These are phyloP conservation scores for Chamaecrista fasciculata DNA, from an alignment of 306 rosid species.

Conservation along the genomic window DNA sequence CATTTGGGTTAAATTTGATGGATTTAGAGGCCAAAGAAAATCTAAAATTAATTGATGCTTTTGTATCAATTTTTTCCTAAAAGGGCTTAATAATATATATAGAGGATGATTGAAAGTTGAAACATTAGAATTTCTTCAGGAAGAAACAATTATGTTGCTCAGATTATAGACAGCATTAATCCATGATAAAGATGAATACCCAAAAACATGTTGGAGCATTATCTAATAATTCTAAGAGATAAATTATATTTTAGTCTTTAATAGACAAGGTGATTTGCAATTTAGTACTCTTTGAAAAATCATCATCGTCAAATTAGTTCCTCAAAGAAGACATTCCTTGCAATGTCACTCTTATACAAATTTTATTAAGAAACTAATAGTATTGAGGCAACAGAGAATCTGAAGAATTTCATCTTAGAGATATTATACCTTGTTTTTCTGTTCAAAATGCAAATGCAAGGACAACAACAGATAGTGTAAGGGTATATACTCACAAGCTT, in stretches of 20 bases:
- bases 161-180: neutral
- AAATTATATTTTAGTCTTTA: too few relatives aligned
- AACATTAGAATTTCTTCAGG: neutral
- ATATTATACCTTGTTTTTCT: too few relatives aligned
- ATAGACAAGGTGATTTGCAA: too few relatives aligned
- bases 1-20: neutral
- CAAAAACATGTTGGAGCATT: neutral
- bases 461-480: neutral
- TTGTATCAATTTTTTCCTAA: neutral
- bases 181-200: neutral
- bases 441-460: neutral
- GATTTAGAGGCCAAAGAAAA: neutral
- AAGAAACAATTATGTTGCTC: neutral
- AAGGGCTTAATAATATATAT: neutral
- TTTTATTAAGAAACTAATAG: neutral
- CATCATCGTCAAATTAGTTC: too few relatives aligned
- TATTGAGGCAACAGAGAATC: neutral
- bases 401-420: too few relatives aligned
- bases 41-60: neutral
- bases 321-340: too few relatives aligned
- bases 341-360: too few relatives aligned
- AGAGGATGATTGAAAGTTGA: neutral
- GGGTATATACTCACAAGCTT: constrained; percentile 52
- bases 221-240: neutral
- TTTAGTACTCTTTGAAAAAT: too few relatives aligned